These are phyloP conservation scores for Aciculoconidium aculeatum DNA, from an alignment of 805 yeast species.

Conservation along the genomic window DNA sequence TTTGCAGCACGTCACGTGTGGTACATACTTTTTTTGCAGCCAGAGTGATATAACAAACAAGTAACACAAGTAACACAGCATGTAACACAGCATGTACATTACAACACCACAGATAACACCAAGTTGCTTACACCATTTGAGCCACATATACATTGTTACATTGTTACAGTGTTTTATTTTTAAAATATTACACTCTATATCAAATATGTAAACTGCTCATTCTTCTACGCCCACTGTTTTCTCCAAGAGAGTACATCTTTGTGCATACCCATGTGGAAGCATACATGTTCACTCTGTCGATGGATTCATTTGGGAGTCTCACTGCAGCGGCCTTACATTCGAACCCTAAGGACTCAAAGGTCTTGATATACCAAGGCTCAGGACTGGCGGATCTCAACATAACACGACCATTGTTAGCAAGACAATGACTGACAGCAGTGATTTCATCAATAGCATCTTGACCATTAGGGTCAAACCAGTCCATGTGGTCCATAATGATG, in stretches of 20 bases:
- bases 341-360: slow-evolving; percentile 65
- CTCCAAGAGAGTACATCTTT: slow-evolving; percentile 24
- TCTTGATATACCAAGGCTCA: slow-evolving; percentile 71
- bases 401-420: slow-evolving; percentile 66
- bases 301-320: slow-evolving; percentile 56
- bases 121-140: no score
- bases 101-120: no score
- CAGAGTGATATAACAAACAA: no score
- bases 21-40: no score
- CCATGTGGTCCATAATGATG: slow-evolving; percentile 88
- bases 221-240: slow-evolving; percentile 26
- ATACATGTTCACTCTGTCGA: slow-evolving; percentile 82
- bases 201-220: slow-evolving; percentile 43
- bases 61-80: no score
- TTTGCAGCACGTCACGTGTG: no score
- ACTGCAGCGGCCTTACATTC: slow-evolving; percentile 63
- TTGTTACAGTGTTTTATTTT: no score
- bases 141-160: no score
- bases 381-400: slow-evolving; percentile 70
- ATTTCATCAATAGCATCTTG: slow-evolving; percentile 63
- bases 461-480: slow-evolving; percentile 73
- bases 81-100: no score
- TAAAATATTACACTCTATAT: no score
- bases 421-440: slow-evolving; percentile 53
- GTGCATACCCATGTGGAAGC: slow-evolving; percentile 86